Evolutionary conservation across 192 early-diverging fungal species (phyloP).

Genomic region (Rhizophagus prolifer): DNA sequence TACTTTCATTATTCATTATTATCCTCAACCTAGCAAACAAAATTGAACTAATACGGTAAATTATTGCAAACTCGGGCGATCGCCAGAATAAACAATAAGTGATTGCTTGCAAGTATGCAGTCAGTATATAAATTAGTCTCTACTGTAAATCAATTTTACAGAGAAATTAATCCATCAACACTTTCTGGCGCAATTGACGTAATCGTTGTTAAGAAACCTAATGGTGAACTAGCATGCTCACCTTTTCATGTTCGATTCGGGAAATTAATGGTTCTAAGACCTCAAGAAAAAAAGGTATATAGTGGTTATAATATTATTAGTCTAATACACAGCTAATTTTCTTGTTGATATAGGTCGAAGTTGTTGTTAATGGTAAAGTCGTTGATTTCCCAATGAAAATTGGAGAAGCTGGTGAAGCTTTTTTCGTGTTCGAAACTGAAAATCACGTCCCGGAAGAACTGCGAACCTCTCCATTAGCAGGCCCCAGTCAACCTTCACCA

Average conservation of each 20-base stretch:
- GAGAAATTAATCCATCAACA: conserved; percentile 95
- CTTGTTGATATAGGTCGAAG: conserved; percentile 59
- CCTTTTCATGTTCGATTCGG: conserved; percentile 99
- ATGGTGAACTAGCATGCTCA: conserved; percentile 85
- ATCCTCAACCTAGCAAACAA: background rate
- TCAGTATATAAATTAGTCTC: conserved; percentile 58
- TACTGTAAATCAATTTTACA: conserved; percentile 88
- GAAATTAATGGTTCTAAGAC: conserved; percentile 87
- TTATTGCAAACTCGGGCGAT: background rate
- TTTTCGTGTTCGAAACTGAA: conserved; percentile 95
- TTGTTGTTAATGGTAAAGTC: conserved; percentile 78
- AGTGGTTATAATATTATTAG: conserved; percentile 1
- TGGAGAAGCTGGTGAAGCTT: conserved; percentile 95
- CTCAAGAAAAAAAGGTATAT: conserved; percentile 86
- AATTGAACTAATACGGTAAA: background rate
- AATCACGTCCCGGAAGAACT: conserved; percentile 87
- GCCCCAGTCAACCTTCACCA: conserved; percentile 37
- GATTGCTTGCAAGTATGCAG: conserved; percentile 32
- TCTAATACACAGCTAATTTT: background rate
- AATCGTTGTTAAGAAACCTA: conserved; percentile 83
- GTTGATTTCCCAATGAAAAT: conserved; percentile 93
- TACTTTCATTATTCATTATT: too few species aligned
- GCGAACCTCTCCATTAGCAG: conserved; percentile 88
- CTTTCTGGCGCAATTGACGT: conserved; percentile 98
- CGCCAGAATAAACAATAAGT: background rate